Conservation (phyloP, 2,329 filamentous ascomycete genomes). For the Coniochaeta sp. region DNA sequence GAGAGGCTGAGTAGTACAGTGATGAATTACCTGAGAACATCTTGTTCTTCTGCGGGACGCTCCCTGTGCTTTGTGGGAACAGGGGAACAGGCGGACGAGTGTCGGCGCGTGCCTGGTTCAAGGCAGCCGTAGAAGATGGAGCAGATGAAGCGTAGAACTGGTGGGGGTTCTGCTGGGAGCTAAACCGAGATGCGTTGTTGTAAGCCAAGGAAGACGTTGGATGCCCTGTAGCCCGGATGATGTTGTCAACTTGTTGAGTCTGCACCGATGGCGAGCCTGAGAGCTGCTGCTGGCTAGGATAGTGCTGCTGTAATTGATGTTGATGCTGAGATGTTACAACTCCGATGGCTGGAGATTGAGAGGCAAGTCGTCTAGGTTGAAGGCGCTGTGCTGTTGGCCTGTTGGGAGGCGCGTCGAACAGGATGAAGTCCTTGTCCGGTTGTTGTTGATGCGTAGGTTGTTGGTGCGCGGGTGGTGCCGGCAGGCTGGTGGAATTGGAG, state of each 20-base stretch:
- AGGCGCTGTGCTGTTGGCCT: slow-evolving; percentile 10
- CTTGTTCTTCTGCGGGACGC: slow-evolving; percentile 46
- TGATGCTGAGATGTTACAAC: slow-evolving; percentile 39
- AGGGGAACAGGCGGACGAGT: slow-evolving; percentile 64
- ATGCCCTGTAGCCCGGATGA: slow-evolving; percentile 52
- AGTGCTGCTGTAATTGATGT: slow-evolving; percentile 37
- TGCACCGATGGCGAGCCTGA: slow-evolving; percentile 35
- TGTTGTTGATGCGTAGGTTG: slow-evolving; percentile 46
- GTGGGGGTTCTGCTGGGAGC: slow-evolving; percentile 38
- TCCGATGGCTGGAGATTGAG: slow-evolving; percentile 29
- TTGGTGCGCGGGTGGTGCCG: slow-evolving; percentile 54
- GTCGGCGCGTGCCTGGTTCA: slow-evolving; percentile 46
- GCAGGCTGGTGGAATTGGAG: slow-evolving; percentile 57
- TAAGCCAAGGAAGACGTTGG: slow-evolving; percentile 45
- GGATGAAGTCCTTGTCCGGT: slow-evolving; percentile 76
- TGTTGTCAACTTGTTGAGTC: slow-evolving; percentile 53
- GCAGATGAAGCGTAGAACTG: slow-evolving; percentile 64
- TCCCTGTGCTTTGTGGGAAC: slow-evolving; percentile 56
- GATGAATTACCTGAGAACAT: slow-evolving; percentile 45
- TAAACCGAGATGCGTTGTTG: slow-evolving; percentile 49
- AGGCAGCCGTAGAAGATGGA: slow-evolving; percentile 50
- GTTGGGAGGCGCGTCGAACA: slow-evolving; percentile 40
- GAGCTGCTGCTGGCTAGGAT: slow-evolving; percentile 23
- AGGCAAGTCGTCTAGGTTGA: slow-evolving; percentile 34
- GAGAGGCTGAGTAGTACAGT: slow-evolving; percentile 11